Conservation (phyloP, 139 green algal genomes). For the Auxenochlorella pyrenoidosa region DNA sequence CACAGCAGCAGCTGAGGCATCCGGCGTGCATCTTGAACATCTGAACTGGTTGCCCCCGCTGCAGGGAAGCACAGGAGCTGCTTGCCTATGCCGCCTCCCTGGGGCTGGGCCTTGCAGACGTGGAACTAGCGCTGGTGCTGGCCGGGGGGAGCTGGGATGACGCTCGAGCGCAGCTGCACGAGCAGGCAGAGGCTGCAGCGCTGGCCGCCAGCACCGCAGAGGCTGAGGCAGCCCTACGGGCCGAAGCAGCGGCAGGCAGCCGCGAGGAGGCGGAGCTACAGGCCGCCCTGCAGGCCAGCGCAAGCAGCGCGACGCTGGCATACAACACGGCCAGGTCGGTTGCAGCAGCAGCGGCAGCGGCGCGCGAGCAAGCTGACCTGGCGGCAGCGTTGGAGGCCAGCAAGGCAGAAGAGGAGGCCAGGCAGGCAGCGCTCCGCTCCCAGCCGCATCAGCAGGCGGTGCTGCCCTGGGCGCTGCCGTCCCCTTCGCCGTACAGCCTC, state of each 20-base stretch:
- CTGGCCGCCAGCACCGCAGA: background rate
- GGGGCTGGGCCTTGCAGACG: background rate
- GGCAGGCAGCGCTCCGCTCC: background rate
- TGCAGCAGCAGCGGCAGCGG: background rate
- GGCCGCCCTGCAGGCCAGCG: conserved; percentile 14
- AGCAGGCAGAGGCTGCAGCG: background rate
- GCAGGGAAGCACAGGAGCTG: conserved; percentile 30
- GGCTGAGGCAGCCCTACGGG: background rate
- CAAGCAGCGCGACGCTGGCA: background rate
- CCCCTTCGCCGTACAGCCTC: background rate
- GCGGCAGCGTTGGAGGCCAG: conserved; percentile 22
- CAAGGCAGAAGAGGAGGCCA: conserved; percentile 9
- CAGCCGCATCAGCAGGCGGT: background rate
- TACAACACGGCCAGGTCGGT: background rate
- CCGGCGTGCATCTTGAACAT: no score
- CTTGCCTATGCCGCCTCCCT: conserved; percentile 15
- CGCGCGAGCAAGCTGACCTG: conserved; percentile 4
- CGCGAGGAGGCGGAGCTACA: conserved; percentile 9
- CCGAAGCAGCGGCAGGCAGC: background rate
- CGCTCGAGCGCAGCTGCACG: background rate
- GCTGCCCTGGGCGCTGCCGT: background rate
- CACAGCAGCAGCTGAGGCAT: no score
- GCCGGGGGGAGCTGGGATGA: conserved; percentile 1
- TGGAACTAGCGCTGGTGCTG: conserved; percentile 13
- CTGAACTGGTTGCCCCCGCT: background rate